These are phyloP conservation scores for Lagenaria siceraria DNA, from an alignment of 306 rosid species.

Conservation along the genomic window DNA sequence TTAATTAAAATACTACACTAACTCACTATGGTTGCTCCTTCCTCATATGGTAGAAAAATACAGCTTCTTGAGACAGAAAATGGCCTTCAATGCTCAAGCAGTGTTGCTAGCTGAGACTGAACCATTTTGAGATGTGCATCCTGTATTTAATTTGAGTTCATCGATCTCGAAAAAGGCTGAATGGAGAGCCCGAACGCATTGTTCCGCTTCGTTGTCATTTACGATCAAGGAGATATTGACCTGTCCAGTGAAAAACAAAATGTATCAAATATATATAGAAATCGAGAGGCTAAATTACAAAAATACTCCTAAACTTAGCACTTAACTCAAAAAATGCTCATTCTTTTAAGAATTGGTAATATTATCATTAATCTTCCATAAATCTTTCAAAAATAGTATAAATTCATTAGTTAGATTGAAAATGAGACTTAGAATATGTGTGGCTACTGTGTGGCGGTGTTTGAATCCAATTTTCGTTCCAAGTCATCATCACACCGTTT, in stretches of 20 bases:
- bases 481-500: neutral
- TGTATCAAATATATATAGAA: neutral
- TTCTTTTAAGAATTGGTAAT: too few relatives aligned
- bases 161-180: slow-evolving; percentile 52
- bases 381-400: too few relatives aligned
- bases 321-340: too few relatives aligned
- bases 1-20: neutral
- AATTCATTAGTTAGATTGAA: too few relatives aligned
- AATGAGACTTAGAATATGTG: neutral
- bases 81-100: neutral
- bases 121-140: slow-evolving; percentile 30
- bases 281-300: neutral
- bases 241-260: slow-evolving; percentile 25
- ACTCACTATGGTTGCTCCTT: neutral
- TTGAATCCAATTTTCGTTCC: neutral
- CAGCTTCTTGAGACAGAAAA: neutral
- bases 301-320: too few relatives aligned
- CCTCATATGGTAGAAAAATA: neutral
- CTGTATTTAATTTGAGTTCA: slow-evolving; percentile 19
- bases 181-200: slow-evolving; percentile 77
- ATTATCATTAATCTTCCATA: too few relatives aligned
- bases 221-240: slow-evolving; percentile 87
- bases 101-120: neutral
- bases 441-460: neutral
- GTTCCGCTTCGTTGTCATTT: slow-evolving; percentile 74